Conservation (phyloP, 1,139 yeast species). For the Debaryomyces coudertii region DNA sequence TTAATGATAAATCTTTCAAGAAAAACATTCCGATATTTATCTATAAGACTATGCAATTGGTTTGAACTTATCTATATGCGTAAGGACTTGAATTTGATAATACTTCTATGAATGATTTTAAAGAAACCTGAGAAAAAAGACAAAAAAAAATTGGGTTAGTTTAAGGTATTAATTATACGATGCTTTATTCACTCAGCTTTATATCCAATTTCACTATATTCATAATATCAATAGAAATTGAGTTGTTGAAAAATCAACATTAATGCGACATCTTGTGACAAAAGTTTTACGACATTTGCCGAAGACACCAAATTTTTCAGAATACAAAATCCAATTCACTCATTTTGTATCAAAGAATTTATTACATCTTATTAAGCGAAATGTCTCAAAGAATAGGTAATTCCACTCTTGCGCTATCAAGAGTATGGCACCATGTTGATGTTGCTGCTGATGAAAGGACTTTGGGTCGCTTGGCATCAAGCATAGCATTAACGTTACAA, state of each 20-base stretch:
- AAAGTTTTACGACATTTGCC: constrained; percentile 12
- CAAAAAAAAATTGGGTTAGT: not conserved
- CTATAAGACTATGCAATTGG: constrained; percentile 8
- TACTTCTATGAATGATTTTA: not conserved
- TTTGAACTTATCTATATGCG: constrained; percentile 2
- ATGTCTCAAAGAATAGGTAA: constrained; percentile 64
- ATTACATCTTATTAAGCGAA: not conserved
- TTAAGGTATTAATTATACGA: not conserved
- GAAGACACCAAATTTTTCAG: constrained; percentile 11
- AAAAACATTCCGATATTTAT: constrained; percentile 40
- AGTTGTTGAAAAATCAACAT: constrained; percentile 7
- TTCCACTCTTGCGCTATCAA: constrained; percentile 75
- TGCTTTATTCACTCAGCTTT: constrained; percentile 1
- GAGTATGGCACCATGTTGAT: constrained; percentile 96
- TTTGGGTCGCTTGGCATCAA: constrained; percentile 88
- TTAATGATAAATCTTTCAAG: constrained; percentile 84
- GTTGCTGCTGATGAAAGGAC: constrained; percentile 83
- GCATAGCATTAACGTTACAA: constrained; percentile 83
- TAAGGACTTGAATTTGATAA: constrained; percentile 5
- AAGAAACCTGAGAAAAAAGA: not conserved
- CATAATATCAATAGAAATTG: not conserved
- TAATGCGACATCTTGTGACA: constrained; percentile 4
- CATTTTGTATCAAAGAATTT: not conserved
- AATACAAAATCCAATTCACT: not conserved
- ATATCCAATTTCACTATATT: not conserved